These are phyloP conservation scores for Emericellopsis terricola DNA, from an alignment of 495 filamentous ascomycete genomes.

Conservation along the genomic window DNA sequence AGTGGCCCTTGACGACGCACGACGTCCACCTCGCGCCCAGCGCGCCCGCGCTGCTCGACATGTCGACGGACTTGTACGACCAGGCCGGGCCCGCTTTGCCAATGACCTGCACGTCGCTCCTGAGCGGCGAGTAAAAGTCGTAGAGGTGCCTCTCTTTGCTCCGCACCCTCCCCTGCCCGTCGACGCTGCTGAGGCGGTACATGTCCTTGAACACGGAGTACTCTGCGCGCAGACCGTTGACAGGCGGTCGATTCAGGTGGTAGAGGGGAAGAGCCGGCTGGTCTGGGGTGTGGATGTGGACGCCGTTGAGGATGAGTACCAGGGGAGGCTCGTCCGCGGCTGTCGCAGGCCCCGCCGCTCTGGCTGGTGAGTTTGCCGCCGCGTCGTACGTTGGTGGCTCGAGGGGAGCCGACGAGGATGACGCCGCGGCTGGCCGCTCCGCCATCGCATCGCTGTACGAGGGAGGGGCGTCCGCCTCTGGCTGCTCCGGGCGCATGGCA, in stretches of 20 bases:
- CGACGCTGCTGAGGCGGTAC: background rate
- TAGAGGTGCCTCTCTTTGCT: too few relatives aligned
- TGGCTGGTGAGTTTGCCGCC: too few relatives aligned
- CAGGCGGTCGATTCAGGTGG: background rate
- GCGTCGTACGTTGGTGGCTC: too few relatives aligned
- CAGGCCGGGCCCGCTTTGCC: background rate
- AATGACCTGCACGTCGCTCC: background rate
- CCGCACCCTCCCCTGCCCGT: slow-evolving; percentile 1
- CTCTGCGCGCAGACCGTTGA: background rate
- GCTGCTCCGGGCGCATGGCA: too few relatives aligned
- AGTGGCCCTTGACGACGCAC: background rate
- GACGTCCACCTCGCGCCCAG: background rate
- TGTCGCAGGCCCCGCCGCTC: too few relatives aligned
- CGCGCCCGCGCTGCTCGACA: too few relatives aligned
- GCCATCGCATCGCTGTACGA: background rate
- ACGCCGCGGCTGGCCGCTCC: background rate
- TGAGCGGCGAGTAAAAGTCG: background rate
- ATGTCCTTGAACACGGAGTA: background rate
- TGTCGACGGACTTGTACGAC: background rate
- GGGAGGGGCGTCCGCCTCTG: too few relatives aligned
- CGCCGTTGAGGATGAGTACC: background rate
- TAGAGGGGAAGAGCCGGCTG: background rate
- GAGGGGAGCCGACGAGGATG: background rate
- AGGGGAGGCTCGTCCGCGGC: background rate
- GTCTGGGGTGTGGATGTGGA: background rate